Base-by-base conservation (phyloP, 2,329 filamentous ascomycete genomes). In the Pleomassaria siparia region DNA sequence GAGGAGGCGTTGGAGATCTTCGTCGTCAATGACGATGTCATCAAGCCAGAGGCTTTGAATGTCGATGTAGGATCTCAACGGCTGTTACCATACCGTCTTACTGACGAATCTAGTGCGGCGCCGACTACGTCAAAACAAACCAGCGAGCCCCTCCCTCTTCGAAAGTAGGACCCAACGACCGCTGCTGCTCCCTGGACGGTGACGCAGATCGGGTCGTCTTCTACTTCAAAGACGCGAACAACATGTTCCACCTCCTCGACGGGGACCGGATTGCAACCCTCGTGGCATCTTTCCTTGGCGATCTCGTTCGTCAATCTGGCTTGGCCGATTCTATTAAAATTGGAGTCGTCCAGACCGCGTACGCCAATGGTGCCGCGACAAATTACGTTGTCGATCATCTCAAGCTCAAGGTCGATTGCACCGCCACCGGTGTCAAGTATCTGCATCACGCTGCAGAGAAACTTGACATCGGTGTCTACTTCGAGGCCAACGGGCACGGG, bases 401-500 rank as follows among this genome's bases (percentile, higher is more conserved):
- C 46, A 87, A 88, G 64, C 84, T 99, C 33, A 91, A 91, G 40
- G 89, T 96, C 18, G 86, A 95, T 49, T 96, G 89, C 80, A 97
- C 94, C 1, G 86, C 90, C 12, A 99, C 94, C 0, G 94, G 94
- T 57, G 94, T 99, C 53, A 99, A 99, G 79, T 89, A 96, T 74
- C 82, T 99, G 54, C 94, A 99, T 74, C 94, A 97, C 67, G 94
- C 90, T n/a, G 94, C 94, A 30, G 85, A 89, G 63, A 89, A 91
- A 57, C 96, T 95, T 62, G 94, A 99, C 63, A 86, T 97, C 46
- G 94, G 94, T 47, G 90, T 97, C 43, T 99, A 99, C 77, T 99
- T 99, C 64, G 94, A 99, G 76, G 94, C 94, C 56, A 99, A 99
- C 69, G 94, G 94, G 24, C 94, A 99, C 72, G 94, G 94, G 56